Conservation (phyloP, 2,329 filamentous ascomycete species). For the Sclerotinia subarctica region DNA sequence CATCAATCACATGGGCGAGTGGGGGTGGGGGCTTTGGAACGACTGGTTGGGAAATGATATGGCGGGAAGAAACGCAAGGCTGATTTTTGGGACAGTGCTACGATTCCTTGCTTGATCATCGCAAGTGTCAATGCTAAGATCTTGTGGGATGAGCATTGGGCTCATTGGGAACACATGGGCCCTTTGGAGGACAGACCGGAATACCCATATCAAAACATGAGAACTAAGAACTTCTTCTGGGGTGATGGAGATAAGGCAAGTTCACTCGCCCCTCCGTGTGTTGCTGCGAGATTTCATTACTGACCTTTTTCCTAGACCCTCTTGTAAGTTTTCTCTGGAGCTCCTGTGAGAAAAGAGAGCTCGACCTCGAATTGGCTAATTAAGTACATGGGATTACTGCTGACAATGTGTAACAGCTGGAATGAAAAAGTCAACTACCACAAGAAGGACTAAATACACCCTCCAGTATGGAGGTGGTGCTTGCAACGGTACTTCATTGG, state of each 20-base stretch:
- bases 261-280: slow-evolving; percentile 23
- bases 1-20: background rate
- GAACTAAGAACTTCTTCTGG: slow-evolving; percentile 93
- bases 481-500: slow-evolving; percentile 6
- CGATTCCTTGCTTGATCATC: slow-evolving; percentile 69
- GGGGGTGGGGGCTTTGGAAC: background rate
- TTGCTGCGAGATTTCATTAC: slow-evolving; percentile 15
- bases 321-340: slow-evolving; percentile 52
- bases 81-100: slow-evolving; percentile 54
- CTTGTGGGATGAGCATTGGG: slow-evolving; percentile 95
- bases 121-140: slow-evolving; percentile 79
- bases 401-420: slow-evolving; percentile 61
- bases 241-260: slow-evolving; percentile 91
- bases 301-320: slow-evolving; percentile 50
- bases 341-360: slow-evolving; percentile 12
- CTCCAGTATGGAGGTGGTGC: background rate
- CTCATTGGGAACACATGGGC: slow-evolving; percentile 83
- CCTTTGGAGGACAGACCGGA: slow-evolving; percentile 87
- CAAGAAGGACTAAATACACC: slow-evolving; percentile 49
- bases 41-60: background rate
- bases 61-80: background rate
- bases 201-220: slow-evolving; percentile 98
- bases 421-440: slow-evolving; percentile 95
- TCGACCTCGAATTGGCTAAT: background rate
- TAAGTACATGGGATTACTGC: background rate